Evolutionary conservation across 805 yeast genomes (phyloP), one percentile per base, ranked within the genome.

Genomic region (Wickerhamomyces chaumierensis): DNA sequence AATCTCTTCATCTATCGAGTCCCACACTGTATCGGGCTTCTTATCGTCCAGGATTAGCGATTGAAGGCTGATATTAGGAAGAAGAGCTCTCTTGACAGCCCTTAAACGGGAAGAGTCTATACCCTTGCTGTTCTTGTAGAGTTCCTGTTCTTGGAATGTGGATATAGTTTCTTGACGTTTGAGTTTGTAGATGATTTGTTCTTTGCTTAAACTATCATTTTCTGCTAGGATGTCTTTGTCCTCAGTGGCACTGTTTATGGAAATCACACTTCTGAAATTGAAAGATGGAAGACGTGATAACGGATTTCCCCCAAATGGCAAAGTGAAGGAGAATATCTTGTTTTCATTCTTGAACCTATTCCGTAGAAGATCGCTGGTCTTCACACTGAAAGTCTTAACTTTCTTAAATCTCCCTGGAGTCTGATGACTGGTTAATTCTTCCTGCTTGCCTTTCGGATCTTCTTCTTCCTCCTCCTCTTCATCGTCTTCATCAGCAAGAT

Each of bases 1-100:
- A 2, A 88, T 68, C 51, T 87, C 87, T 4, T 96, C 96, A 17
- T 76, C 78, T 2, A 86, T 48, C 19, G 71, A 71, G 42, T 71
- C 69, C 66, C 67, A 81, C 2, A 78, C 65, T 1, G 70, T 54
- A 25, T 71, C 70, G 38, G 34, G 38, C 14, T 37, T 36, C 31
- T 44, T 44, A 28, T 45, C 42, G 6, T 48, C 53, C 33, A 46
- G 53, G 12, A 38, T 39, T 9, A 51, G 33, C 0, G 52, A 44
- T 0, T 45, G 45, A 0, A 52, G 36, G 16, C 36, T 48, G 14
- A 73, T 55, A 36, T 67, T 72, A n/a, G 77, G 69, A 14, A 69
- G 63, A 4, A 86, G 49, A 1, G 85, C 73, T 42, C 75, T 72
- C 45, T 72, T 75, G 37, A 87, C 69, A 0, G 95, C 95, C 19